Evolutionary conservation across 1,139 yeast species (phyloP), one percentile per base, ranked within the genome.

Genomic region (Debaryomyces fabryi): DNA sequence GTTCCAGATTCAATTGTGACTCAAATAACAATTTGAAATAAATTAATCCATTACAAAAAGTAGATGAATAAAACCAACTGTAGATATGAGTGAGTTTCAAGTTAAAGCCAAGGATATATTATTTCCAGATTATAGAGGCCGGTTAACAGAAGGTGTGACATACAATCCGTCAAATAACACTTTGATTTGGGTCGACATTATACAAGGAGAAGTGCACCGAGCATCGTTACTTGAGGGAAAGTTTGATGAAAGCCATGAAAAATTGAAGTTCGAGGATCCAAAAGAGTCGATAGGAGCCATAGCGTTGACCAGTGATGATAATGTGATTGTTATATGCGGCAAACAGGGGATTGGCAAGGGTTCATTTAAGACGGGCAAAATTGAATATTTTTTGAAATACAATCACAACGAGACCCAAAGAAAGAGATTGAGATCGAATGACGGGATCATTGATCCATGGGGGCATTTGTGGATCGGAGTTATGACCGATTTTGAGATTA

Each of bases 401-500:
- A 81, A 85, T 3, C 57, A 64, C 44, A 57, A 58, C 25, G 67
- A 62, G 2, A 51, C 49, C 15, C 63, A 64, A 21, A 53, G 54
- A 15, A 45, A 45, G 3, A 68, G 77, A 37, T 65, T 85, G 58
- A 73, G 95, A 58, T 83, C 91, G 16, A 87, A 87, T 57, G 95
- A 87, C 59, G 93, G 92, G 0, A 79, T 81, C 44, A 76, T 86
- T 42, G 87, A 86, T 47, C 85, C 86, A 1, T 72, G 81, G 65
- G 92, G 93, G 0, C 75, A 83, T 53, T 74, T 86, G 47, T 85
- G 87, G 81, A 76, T 86, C 46, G 93, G 93, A 1, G 74, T 87
- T n/a, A 86, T 87, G 91, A 72, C 74, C 34, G 84, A 84, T 55
- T 85, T 85, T 55, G 67, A 64, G 3, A 45, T 55, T 10, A 49